phyloP scores from a whole-genome alignment of 1,284 basidiomycete species.

The Kwoniella shivajii region DNA sequence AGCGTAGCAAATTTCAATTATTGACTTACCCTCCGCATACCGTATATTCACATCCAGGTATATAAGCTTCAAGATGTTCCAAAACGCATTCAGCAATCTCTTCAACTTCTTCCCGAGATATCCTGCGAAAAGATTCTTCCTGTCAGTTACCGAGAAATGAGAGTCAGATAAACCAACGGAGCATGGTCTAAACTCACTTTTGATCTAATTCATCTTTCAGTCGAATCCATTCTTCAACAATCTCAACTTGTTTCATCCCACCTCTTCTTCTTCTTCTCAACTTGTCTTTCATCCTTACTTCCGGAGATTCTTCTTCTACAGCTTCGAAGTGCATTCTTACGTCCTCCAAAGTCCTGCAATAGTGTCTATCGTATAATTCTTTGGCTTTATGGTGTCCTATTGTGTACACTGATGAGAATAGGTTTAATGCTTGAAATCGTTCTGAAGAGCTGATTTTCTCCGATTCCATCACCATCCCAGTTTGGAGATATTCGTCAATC shows the following conservation, averaged over 20 bases:
- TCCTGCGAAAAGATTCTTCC: constrained; percentile 30
- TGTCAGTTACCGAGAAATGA: no score
- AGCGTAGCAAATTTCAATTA: neutral
- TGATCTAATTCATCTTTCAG: constrained; percentile 46
- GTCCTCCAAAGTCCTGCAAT: constrained; percentile 48
- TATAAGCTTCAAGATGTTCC: constrained; percentile 43
- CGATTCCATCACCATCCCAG: constrained; percentile 43
- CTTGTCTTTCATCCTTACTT: constrained; percentile 35
- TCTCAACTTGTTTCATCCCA: constrained; percentile 50
- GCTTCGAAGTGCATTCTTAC: constrained; percentile 39
- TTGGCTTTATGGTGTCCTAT: constrained; percentile 47
- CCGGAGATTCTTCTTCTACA: constrained; percentile 31
- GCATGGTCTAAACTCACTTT: constrained; percentile 29
- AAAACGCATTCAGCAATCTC: constrained; percentile 46
- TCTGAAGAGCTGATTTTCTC: constrained; percentile 37
- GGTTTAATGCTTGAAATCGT: constrained; percentile 38
- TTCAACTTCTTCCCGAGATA: constrained; percentile 48
- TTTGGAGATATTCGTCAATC: constrained; percentile 52
- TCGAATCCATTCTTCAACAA: constrained; percentile 50
- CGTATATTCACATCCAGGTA: constrained; percentile 45
- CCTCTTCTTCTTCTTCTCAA: constrained; percentile 37
- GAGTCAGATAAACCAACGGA: no score
- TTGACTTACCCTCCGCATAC: constrained; percentile 46
- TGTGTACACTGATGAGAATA: constrained; percentile 49
- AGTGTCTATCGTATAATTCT: constrained; percentile 42